Evolutionary conservation across 192 early-diverging fungal species (phyloP).

Genomic region (Backusella circina): DNA sequence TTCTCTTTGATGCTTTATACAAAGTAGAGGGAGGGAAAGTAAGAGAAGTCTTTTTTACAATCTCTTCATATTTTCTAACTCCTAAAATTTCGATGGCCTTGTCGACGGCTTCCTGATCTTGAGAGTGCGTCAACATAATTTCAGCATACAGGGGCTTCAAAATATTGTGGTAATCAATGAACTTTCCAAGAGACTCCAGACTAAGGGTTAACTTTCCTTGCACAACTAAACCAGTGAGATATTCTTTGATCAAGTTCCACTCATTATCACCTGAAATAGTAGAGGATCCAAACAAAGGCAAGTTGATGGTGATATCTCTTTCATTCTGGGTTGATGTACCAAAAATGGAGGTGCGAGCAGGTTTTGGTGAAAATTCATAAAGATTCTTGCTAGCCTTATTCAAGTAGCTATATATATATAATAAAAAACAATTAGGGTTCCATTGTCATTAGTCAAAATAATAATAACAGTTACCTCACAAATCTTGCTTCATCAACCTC

Average conservation of each 20-base stretch:
- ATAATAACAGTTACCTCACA: not conserved
- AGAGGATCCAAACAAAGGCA: conserved; percentile 6
- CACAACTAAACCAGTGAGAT: conserved; percentile 9
- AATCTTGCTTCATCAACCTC: conserved; percentile 7
- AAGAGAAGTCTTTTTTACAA: conserved; percentile 2
- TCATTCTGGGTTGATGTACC: not conserved
- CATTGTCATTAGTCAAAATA: not conserved
- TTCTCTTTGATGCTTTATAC: not conserved
- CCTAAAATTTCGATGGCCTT: not conserved
- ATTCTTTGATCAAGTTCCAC: not conserved
- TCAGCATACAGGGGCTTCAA: conserved; percentile 12
- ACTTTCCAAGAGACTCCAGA: not conserved
- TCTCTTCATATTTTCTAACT: not conserved
- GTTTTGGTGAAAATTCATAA: not conserved
- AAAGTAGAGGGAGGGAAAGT: not conserved
- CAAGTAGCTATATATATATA: not conserved
- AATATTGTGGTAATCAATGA: not conserved
- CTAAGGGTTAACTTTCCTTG: not conserved
- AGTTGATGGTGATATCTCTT: not conserved
- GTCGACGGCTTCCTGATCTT: not conserved
- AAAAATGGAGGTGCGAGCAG: not conserved
- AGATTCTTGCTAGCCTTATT: not conserved
- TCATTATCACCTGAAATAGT: not conserved
- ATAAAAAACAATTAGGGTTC: not conserved
- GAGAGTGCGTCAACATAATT: conserved; percentile 8